These are phyloP conservation scores for Puccinellia tenuiflora DNA, from an alignment of 176 grass and related monocot genomes.

Conservation along the genomic window DNA sequence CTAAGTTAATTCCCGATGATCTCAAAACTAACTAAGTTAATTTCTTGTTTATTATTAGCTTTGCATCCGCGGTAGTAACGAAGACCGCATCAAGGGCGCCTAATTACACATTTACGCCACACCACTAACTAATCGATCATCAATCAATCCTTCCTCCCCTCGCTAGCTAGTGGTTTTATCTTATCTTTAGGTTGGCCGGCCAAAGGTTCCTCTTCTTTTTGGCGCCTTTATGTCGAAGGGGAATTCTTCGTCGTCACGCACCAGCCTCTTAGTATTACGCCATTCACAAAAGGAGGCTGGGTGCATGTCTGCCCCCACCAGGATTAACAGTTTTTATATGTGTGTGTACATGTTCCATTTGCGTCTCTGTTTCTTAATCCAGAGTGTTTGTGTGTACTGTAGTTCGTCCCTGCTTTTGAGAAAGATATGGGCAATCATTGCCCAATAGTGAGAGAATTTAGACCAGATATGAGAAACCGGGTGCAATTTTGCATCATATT, in stretches of 20 bases:
- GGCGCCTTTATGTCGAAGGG: constrained; percentile 40
- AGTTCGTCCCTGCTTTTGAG: constrained; percentile 30
- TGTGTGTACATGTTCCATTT: constrained; percentile 18
- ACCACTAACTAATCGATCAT: background rate
- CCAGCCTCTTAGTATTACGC: constrained; percentile 35
- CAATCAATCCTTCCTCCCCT: constrained; percentile 13
- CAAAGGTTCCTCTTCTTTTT: constrained; percentile 53
- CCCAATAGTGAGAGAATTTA: constrained; percentile 5
- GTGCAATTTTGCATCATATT: background rate
- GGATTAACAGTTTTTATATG: background rate
- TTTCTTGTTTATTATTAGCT: background rate
- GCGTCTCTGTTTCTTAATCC: constrained; percentile 21
- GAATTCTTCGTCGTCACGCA: constrained; percentile 63
- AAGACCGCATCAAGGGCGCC: constrained; percentile 19
- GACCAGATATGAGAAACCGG: background rate
- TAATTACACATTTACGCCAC: constrained; percentile 33
- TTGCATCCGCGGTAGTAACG: background rate
- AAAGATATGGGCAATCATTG: constrained; percentile 40
- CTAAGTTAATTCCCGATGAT: background rate
- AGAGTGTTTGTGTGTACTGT: constrained; percentile 3
- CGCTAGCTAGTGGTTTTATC: constrained; percentile 37
- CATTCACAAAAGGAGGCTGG: constrained; percentile 29
- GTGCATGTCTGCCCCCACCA: constrained; percentile 31
- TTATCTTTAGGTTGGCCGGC: constrained; percentile 62
- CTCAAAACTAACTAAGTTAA: background rate